Conservation (phyloP, 495 filamentous ascomycete species). For the Hypomontagnella submonticulosa region DNA sequence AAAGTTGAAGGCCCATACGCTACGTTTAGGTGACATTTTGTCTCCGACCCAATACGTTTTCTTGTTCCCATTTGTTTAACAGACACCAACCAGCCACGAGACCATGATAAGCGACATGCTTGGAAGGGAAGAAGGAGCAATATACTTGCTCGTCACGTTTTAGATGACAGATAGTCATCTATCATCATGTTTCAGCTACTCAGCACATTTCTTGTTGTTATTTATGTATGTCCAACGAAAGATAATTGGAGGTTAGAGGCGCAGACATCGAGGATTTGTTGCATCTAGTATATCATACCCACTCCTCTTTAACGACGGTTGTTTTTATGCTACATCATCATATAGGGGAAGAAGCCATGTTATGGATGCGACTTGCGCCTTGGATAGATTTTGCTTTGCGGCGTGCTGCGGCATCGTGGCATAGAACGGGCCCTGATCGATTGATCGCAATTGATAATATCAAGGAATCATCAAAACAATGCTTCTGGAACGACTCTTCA, state of each 20-base stretch:
- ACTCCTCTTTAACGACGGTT: constrained; percentile 26
- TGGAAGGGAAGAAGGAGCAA: constrained; percentile 35
- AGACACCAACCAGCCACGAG: constrained; percentile 36
- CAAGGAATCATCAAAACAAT: constrained; percentile 6
- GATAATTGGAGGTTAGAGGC: constrained; percentile 31
- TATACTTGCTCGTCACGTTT: constrained; percentile 34
- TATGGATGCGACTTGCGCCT: constrained; percentile 14
- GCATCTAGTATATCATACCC: constrained; percentile 39
- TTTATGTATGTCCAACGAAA: constrained; percentile 28
- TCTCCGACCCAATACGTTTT: constrained; percentile 39
- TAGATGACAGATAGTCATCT: constrained; percentile 21
- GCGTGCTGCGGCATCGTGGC: constrained; percentile 18
- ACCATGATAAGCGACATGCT: constrained; percentile 41
- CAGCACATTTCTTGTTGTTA: constrained; percentile 17
- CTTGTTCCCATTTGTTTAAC: constrained; percentile 25
- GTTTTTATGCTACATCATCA: constrained; percentile 21
- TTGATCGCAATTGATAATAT: constrained; percentile 12
- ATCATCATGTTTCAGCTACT: constrained; percentile 36
- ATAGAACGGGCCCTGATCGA: constrained; percentile 5
- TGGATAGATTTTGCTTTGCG: constrained; percentile 31
- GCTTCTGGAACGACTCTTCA: background rate
- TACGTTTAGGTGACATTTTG: constrained; percentile 56
- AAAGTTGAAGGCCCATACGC: constrained; percentile 59
- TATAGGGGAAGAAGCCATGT: constrained; percentile 22
- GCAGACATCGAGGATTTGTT: constrained; percentile 30